Base-by-base conservation (phyloP, 1,139 yeast species). In the Debaryomyces sp. region DNA sequence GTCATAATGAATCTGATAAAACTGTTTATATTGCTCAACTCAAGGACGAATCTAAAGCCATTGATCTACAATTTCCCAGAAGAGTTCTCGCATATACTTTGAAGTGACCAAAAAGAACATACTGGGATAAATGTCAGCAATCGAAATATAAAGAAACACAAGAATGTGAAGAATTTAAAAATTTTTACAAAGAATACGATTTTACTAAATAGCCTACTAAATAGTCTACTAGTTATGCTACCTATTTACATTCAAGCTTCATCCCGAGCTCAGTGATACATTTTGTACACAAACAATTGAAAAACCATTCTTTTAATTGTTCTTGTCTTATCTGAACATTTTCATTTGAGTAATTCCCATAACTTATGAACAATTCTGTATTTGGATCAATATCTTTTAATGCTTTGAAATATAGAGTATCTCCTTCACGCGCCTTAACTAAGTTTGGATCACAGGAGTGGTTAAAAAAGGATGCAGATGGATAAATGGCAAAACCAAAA, bases 51-150 rank as follows among this genome's bases (percentile, higher is more conserved):
- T 54, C 54, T 5, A 62, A 64, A 40, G 54, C 63, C 4, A 67
- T 88, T 7, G 96, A 89, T 63, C 67, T 88, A 12, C 96, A 88
- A 56, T 87, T 89, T 57, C 95, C 96, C 1, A 73, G 96, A 61
- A 74, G 91, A 57, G 91, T 87, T 1, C 59, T 87, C 35, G 90
- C 96, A 0, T 75, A 73, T 54, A 64, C 85, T 5, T 62, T 89
- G 46, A 78, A 76, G 44, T 68, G 81, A 21, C 85, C 86, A 1
- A 84, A 83, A 51, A 70, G 96, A 54, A 67, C 81, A 0, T 80
- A 80, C 50, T 89, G 96, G 96, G 86, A 84, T 50, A 81, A 82
- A 47, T 88, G 96, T 58, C 70, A 70, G 47, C 92, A 87, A 59
- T 71, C 86, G 0, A 69, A 70, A 47, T 69, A 70, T 26, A 78